Evolutionary conservation across 2,329 filamentous ascomycete genomes (phyloP), one percentile per base, ranked within the genome.

Genomic region (Penicillium sumatraense): DNA sequence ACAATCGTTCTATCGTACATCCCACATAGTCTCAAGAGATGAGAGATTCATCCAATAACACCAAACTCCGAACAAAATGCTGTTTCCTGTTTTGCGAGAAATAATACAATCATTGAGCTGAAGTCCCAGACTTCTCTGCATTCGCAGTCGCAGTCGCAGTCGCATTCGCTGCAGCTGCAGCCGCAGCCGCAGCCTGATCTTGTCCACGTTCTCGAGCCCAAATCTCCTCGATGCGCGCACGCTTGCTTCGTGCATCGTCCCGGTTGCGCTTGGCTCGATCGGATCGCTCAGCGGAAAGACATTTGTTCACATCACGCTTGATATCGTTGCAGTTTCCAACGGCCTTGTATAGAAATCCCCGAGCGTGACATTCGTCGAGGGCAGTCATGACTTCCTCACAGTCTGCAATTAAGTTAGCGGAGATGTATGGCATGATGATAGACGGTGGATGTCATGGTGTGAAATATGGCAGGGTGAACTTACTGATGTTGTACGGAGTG

Each of bases 371-470:
- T 80, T 97, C 91, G 70, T 98, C 95, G 64, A 99, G 90, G 45
- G 90, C 89, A 48, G 82, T 88, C 86, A 98, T 96, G 73, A 99
- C 86, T 65, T 96, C 92, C 75, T 93, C 91, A 83, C 95, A 99
- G 69, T 89, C 95, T 99, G 49, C 53, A 21, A 44, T 35, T 35
- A n/a, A 6, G 20, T 58, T 57, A 61, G 49, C 56, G 44, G 49
- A 27, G 13, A 21, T 44, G 13, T 50, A 51, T 53, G 51, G 53
- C 51, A 49, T 48, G 35, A 41, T n/a, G 38, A 23, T 13, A n/a
- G 13, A 7, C 21, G n/a, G 35, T 10, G 5, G 16, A 16, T n/a
- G 21, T 29, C 26, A 21, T 18, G 23, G 14, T 33, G 53, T 9
- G 29, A 29, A 14, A 14, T n/a, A n/a, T 31, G 26, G 20, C 36